Evolutionary conservation across 1,139 yeast species (phyloP), one percentile per base, ranked within the genome.

Genomic region (Candida glucosophila): DNA sequence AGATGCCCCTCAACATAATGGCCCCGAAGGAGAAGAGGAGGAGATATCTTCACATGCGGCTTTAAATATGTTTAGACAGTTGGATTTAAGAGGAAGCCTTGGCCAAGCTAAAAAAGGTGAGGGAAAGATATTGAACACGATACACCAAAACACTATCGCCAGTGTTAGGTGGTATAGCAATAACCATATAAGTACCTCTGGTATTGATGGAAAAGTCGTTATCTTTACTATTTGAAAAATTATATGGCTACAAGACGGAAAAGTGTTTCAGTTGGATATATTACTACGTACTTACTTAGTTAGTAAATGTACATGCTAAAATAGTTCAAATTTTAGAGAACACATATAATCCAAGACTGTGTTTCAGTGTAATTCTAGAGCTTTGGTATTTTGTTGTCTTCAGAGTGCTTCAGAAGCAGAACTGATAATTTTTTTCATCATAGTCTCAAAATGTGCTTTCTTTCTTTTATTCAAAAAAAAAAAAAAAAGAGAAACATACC

Each of bases 181-280:
- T 6, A 47, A 47, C 18, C 47, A 56, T 35, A 65, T 64, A 15
- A 56, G 65, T 27, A 60, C 69, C 11, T 53, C 64, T 20, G 70
- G 96, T 32, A 73, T 81, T 31, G 98, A 90, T 49, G 97, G 98
- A 29, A 81, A 81, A 49, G 73, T 90, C 26, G 96, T 85, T 19
- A 66, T 88, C 10, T 52, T 77, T 64, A 40, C 41, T 20, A 39
- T 55, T 27, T 47, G 41, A 29, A 96, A 88, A 54, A 90, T 88
- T 14, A 20, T 29, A 18, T 24, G 19, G 20, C 58, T 78, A 96
- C 16, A 85, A n/a, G n/a, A n/a, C n/a, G n/a, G n/a, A n/a, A n/a
- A n/a, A n/a, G 15, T 19, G 25, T 20, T 23, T 19, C 26, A 14
- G n/a, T n/a, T n/a, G n/a, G n/a, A n/a, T n/a, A n/a, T n/a, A n/a